Evolutionary conservation across 768 basidiomycete genomes (phyloP), one percentile per base, ranked within the genome.

Genomic region (Auriscalpium microsporum): DNA sequence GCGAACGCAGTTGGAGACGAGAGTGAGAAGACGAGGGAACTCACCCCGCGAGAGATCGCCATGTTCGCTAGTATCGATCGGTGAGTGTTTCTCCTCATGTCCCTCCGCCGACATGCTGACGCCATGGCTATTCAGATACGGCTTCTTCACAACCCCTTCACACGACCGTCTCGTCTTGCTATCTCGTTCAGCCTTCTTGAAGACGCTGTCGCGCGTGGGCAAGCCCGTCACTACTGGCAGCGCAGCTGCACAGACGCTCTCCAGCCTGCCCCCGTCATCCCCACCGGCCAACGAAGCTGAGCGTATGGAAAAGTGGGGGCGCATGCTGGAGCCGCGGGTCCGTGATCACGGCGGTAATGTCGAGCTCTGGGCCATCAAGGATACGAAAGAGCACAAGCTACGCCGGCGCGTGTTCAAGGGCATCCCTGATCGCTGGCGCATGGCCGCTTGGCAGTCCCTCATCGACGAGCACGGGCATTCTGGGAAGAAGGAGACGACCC

Each of bases 371-470:
- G 69, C 67, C 36, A 73, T 94, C 63, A 81, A 79, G 48, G 63
- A 77, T 21, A 75, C 74, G 16, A 91, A 87, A 70, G 82, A 77
- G 62, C 73, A 66, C 63, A 94, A 88, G 69, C 75, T 88, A 17
- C 78, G 86, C 35, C 71, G 80, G 60, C 78, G 95, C 34, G 81
- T 86, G 52, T 97, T 90, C 76, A 99, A 99, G 67, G 96, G 96
- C 54, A 84, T 98, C 34, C 96, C 96, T 2, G 95, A 98, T 70
- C 80, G 94, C 49, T 99, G 96, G 96, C 78, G 96, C 44, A 75
- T 81, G 50, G 95, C 92, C 4, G 91, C 85, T 0, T 99, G 96
- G 96, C 90, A 87, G 61, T 74, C 89, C 8, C 69, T 97, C 58
- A 81, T 92, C 71, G 79, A 75, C 54, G 66, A 75, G 48, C 80